These are phyloP conservation scores for Aureobasidium vineae DNA, from an alignment of 2,329 filamentous ascomycete genomes.

Conservation along the genomic window DNA sequence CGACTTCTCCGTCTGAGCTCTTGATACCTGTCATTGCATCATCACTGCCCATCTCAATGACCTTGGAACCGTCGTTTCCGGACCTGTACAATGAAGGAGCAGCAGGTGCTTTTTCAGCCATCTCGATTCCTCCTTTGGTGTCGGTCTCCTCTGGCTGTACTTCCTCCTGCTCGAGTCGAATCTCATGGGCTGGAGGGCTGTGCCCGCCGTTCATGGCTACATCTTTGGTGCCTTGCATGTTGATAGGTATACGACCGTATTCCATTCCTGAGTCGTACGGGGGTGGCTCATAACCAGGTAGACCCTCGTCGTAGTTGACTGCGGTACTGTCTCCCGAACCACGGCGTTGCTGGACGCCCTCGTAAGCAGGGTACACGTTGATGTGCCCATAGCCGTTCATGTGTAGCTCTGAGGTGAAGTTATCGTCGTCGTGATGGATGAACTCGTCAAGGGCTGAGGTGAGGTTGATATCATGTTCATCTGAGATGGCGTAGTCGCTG, in stretches of 20 bases:
- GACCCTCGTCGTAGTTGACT: conserved; percentile 26
- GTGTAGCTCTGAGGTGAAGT: conserved; percentile 32
- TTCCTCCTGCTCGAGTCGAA: conserved; percentile 22
- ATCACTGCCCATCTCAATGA: neutral
- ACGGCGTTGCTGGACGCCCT: conserved; percentile 24
- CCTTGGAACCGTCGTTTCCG: neutral
- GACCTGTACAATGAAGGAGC: neutral
- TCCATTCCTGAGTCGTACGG: neutral
- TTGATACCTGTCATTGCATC: conserved; percentile 16
- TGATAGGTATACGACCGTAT: neutral
- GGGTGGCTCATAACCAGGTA: conserved; percentile 2
- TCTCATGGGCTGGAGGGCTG: conserved; percentile 29
- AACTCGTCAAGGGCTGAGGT: conserved; percentile 30
- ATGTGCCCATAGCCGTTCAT: conserved; percentile 15
- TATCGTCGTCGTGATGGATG: conserved; percentile 33
- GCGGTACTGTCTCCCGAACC: conserved; percentile 28
- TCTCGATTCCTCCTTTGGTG: conserved; percentile 29
- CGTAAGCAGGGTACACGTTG: conserved; percentile 24
- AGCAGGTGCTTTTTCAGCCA: conserved; percentile 32
- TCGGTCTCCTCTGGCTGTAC: neutral
- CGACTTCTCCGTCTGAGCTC: neutral
- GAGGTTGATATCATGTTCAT: conserved; percentile 9
- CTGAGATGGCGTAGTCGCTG: conserved; percentile 44
- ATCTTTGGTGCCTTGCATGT: conserved; percentile 2
- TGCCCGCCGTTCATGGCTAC: neutral